A percentile compares a stretch with the other conserved stretches of the same genome.
Evolutionary conservation across 1,284 basidiomycete species (phyloP).

Genomic region (Rhodotorula sp.): DNA sequence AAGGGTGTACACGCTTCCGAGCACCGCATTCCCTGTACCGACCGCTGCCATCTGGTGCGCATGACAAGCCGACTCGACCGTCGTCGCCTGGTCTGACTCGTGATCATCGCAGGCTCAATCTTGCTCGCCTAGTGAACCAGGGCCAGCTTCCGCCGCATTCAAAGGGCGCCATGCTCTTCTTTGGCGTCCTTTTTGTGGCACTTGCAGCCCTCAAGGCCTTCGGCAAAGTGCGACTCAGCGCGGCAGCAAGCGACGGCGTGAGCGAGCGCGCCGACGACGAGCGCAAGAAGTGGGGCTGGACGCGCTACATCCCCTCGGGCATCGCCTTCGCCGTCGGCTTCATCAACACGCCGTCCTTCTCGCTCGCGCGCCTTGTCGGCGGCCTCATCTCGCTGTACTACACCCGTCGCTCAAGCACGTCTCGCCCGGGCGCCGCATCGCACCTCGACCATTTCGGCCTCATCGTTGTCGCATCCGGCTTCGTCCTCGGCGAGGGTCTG

Average conservation of each 20-base stretch:
- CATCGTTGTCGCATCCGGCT: constrained; percentile 88
- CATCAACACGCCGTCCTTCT: constrained; percentile 93
- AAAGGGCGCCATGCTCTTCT: constrained; percentile 75
- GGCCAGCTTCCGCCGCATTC: constrained; percentile 78
- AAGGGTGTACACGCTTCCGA: constrained; percentile 70
- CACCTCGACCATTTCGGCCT: constrained; percentile 63
- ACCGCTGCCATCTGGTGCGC: constrained; percentile 70
- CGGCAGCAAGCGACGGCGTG: constrained; percentile 17
- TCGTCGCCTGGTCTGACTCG: background rate
- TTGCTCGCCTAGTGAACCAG: constrained; percentile 79
- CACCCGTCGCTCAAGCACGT: constrained; percentile 49
- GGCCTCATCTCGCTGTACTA: constrained; percentile 75
- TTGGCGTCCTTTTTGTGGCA: constrained; percentile 68
- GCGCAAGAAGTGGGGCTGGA: constrained; percentile 53
- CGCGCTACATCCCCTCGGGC: constrained; percentile 81
- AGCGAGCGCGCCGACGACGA: constrained; percentile 45
- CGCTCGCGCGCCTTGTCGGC: constrained; percentile 84
- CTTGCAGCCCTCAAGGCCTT: constrained; percentile 70
- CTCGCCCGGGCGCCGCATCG: constrained; percentile 48
- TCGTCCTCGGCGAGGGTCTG: constrained; percentile 89
- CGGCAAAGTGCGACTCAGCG: constrained; percentile 48
- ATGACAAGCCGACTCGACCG: background rate
- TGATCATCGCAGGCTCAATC: constrained; percentile 69
- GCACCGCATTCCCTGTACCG: constrained; percentile 89
- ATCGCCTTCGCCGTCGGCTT: constrained; percentile 64